These are phyloP conservation scores for Lunularia cruciata DNA, from an alignment of 225 moss, liverwort and hornwort species.

Conservation along the genomic window DNA sequence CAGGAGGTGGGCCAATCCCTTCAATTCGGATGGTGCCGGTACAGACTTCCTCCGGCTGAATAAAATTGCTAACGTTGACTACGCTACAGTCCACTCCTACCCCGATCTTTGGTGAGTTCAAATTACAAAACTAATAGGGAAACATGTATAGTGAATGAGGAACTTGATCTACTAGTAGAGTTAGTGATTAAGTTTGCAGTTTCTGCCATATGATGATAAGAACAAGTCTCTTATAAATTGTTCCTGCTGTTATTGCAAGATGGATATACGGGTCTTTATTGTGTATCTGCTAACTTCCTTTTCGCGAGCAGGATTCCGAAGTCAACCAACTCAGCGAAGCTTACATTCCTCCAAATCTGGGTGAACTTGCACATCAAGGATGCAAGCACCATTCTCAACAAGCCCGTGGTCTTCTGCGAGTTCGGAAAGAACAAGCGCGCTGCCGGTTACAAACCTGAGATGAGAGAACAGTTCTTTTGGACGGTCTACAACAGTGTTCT, in stretches of 20 bases:
- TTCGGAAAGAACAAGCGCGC: constrained; percentile 49
- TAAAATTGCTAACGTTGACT: constrained; percentile 46
- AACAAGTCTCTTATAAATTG: neutral
- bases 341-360: constrained; percentile 55
- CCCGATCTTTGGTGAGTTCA: constrained; percentile 60
- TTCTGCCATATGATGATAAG: neutral
- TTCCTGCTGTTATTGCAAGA: neutral
- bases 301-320: constrained; percentile 50
- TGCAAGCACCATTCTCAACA: constrained; percentile 38
- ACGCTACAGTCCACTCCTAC: constrained; percentile 65
- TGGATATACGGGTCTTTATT: neutral
- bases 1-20: constrained; percentile 44
- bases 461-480: constrained; percentile 35
- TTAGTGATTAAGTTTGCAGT: neutral
- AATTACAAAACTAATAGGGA: no score
- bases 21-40: constrained; percentile 38
- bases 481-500: constrained; percentile 52
- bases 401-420: constrained; percentile 62
- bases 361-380: constrained; percentile 59
- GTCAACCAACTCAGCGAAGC: constrained; percentile 40
- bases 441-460: constrained; percentile 36
- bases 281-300: neutral
- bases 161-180: neutral
- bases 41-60: constrained; percentile 53
- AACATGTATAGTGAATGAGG: no score